These are phyloP conservation scores for Capronia coronata DNA, from an alignment of 2,329 filamentous ascomycete genomes.

Conservation along the genomic window DNA sequence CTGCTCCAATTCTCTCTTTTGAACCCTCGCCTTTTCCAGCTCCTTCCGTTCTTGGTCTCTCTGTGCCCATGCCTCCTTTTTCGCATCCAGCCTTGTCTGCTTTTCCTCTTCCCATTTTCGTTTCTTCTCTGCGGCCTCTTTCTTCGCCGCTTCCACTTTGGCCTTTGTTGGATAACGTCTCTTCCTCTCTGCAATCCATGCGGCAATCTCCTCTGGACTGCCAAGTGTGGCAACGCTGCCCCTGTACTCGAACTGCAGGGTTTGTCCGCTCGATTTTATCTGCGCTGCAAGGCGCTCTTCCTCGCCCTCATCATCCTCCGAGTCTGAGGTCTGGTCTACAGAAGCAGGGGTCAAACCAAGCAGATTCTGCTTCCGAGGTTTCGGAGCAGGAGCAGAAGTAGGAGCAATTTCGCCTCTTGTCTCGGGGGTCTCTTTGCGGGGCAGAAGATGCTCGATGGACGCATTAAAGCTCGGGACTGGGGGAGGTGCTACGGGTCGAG, in stretches of 20 bases:
- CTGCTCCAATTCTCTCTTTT: not conserved
- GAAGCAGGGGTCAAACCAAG: slow-evolving; percentile 43
- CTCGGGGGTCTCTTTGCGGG: slow-evolving; percentile 15
- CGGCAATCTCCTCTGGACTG: slow-evolving; percentile 61
- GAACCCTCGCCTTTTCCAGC: slow-evolving; percentile 12
- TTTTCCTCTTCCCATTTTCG: slow-evolving; percentile 61
- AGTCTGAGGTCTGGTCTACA: slow-evolving; percentile 42
- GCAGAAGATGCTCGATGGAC: slow-evolving; percentile 21
- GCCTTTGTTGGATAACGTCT: slow-evolving; percentile 73
- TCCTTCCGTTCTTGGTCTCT: slow-evolving; percentile 25
- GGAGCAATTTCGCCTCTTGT: slow-evolving; percentile 22
- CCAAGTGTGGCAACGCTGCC: slow-evolving; percentile 50
- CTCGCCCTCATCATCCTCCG: slow-evolving; percentile 38
- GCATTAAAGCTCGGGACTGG: slow-evolving; percentile 28
- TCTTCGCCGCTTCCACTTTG: slow-evolving; percentile 46
- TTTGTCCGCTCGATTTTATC: slow-evolving; percentile 26
- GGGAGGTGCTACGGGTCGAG: slow-evolving; percentile 23
- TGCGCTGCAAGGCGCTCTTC: slow-evolving; percentile 37
- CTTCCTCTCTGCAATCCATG: slow-evolving; percentile 74
- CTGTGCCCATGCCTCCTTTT: slow-evolving; percentile 34
- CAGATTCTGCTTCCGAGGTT: slow-evolving; percentile 42
- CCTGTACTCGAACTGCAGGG: slow-evolving; percentile 50
- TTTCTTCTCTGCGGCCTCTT: slow-evolving; percentile 50
- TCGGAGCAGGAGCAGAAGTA: too few relatives aligned
- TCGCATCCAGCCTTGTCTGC: slow-evolving; percentile 35